phyloP scores from a whole-genome alignment of 331 rosid species.

The Malus hybrid region DNA sequence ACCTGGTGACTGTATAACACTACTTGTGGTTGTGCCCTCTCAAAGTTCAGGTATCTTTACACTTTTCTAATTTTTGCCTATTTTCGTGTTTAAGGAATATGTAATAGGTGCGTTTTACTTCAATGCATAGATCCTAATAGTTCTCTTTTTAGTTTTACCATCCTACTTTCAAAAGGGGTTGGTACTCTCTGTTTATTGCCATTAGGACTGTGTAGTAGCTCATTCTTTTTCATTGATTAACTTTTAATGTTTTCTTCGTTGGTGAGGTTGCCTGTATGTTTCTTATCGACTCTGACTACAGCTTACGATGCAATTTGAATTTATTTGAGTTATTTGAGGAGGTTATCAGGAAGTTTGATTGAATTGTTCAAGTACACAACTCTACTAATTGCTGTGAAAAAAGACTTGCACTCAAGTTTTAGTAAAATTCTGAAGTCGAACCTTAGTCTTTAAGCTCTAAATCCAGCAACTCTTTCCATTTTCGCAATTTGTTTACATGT shows the following conservation, averaged over 20 bases:
- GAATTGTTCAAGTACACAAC: not conserved
- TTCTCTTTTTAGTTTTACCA: not conserved
- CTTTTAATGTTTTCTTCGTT: not conserved
- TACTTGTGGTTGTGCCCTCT: conserved; percentile 91
- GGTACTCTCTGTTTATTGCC: not conserved
- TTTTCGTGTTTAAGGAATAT: not conserved
- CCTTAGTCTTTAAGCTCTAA: not conserved
- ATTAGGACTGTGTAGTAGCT: not conserved
- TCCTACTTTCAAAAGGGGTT: not conserved
- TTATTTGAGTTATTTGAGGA: not conserved
- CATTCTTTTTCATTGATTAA: not conserved
- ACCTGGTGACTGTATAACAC: conserved; percentile 90
- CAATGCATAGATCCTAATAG: not conserved
- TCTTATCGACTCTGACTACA: not conserved
- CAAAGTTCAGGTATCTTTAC: conserved; percentile 61
- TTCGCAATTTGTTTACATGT: not conserved
- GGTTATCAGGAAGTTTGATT: too few relatives aligned
- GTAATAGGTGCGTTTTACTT: not conserved
- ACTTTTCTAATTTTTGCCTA: not conserved
- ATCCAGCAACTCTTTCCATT: not conserved
- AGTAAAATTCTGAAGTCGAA: not conserved
- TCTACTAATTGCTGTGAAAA: not conserved
- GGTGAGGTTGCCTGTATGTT: not conserved
- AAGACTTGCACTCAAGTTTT: not conserved
- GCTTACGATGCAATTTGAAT: not conserved